Evolutionary conservation across 495 filamentous ascomycete species (phyloP), one percentile per base, ranked within the genome.

Genomic region (Talaromyces adpressus): DNA sequence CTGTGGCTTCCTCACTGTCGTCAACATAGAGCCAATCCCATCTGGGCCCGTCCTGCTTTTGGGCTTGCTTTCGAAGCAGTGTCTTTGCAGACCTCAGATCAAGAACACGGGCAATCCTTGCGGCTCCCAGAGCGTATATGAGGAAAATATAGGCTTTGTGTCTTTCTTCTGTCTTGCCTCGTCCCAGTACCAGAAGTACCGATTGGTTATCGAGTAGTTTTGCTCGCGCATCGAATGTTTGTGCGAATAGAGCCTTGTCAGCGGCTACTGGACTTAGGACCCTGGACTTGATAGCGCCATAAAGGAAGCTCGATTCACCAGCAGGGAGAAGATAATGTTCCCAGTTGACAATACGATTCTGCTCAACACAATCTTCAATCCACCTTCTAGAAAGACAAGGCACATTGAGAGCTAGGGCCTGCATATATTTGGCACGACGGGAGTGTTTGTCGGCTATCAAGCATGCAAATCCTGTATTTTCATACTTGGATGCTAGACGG

Each of bases 341-440:
- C 90, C 92, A 97, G 41, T 90, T 84, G 6, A 97, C 65, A 11
- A 91, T 66, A 5, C 72, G 71, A 39, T 78, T 77, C 61, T 83
- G 81, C 7, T 79, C 70, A 2, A 91, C 74, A 66, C 91, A 95
- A 59, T 90, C 86, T 30, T 83, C 79, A 61, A 98, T 77, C 95
- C 95, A 98, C 32, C 86, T 84, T 0, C 81, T 81, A 4, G 88
- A 85, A 6, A 98, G 80, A 66, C 91, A 95, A 0, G 95, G 95
- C 1, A 98, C 71, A 4, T 91, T 91, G 4, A 98, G 83, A 7
- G 95, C 93, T 12, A 98, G 85, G 0, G 94, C 94, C 72, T 98
- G 93, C 82, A 98, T 89, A 73, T 94, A 97, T 66, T 98, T 98
- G 39, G 87, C 85, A 62, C 89, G 89, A n/a, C 94, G 87, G 12